Percentiles rank a stretch among this genome's conserved stretches.
Conservation (phyloP, 768 basidiomycete species). For the Lanmaoa pseudosensibilis region DNA sequence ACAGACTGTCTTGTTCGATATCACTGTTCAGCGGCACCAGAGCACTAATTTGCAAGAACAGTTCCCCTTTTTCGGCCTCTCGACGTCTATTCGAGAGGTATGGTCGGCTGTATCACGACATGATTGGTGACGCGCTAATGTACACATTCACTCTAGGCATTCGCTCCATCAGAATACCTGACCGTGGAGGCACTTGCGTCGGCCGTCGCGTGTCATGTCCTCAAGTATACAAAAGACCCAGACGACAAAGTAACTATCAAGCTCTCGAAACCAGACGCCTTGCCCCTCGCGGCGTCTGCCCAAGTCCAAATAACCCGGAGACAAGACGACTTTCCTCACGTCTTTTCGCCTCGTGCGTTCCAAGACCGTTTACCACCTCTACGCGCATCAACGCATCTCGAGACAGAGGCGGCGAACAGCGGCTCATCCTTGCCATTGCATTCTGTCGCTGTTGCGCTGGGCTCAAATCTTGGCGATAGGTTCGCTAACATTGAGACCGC, state of each 20-base stretch:
- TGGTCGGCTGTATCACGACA: neutral
- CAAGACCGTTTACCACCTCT: neutral
- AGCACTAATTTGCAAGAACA: neutral
- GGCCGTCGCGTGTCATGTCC: slow-evolving; percentile 47
- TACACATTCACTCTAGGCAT: slow-evolving; percentile 37
- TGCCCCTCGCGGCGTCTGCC: slow-evolving; percentile 65
- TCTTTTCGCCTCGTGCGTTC: neutral
- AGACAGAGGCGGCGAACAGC: neutral
- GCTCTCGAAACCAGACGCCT: slow-evolving; percentile 70
- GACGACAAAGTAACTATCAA: slow-evolving; percentile 46
- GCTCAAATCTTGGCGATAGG: slow-evolving; percentile 88
- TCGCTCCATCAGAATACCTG: slow-evolving; percentile 47
- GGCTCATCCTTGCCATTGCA: slow-evolving; percentile 14
- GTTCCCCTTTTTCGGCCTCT: slow-evolving; percentile 24
- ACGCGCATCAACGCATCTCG: neutral
- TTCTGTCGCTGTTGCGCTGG: slow-evolving; percentile 71
- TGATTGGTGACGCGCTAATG: neutral
- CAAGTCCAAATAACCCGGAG: slow-evolving; percentile 60
- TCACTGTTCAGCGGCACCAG: slow-evolving; percentile 35
- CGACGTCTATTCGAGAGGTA: slow-evolving; percentile 34
- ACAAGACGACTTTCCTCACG: slow-evolving; percentile 35
- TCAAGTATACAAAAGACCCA: slow-evolving; percentile 31
- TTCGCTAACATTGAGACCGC: slow-evolving; percentile 81
- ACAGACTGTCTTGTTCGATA: slow-evolving; percentile 58
- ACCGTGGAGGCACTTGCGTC: slow-evolving; percentile 75